Percentiles rank a stretch among this genome's conserved stretches.
phyloP scores from a whole-genome alignment of 139 green algal genomes.

The Ostreobium quekettii region DNA sequence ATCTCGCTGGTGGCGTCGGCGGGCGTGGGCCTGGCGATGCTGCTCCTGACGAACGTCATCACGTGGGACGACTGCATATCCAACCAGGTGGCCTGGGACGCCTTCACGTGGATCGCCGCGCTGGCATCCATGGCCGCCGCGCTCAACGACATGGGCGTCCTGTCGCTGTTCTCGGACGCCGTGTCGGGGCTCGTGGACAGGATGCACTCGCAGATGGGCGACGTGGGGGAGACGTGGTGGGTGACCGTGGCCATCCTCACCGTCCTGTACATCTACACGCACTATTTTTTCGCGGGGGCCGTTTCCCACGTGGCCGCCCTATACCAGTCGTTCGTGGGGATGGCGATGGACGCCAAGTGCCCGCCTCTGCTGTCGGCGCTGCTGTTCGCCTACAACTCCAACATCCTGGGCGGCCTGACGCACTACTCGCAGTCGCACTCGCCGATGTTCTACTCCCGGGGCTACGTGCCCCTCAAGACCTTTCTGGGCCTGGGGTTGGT shows the following conservation, averaged over 20 bases:
- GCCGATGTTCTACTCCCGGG: slow-evolving; percentile 86
- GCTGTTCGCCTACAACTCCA: slow-evolving; percentile 77
- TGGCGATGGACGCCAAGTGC: slow-evolving; percentile 81
- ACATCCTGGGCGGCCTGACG: slow-evolving; percentile 98
- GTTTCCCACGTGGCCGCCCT: slow-evolving; percentile 99
- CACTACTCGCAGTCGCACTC: slow-evolving; percentile 97
- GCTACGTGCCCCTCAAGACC: slow-evolving; percentile 68
- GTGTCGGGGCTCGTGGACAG: slow-evolving; percentile 57
- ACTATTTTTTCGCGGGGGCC: slow-evolving; percentile 97
- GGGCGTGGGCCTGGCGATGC: slow-evolving; percentile 84
- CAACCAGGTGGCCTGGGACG: slow-evolving; percentile 92
- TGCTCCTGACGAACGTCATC: slow-evolving; percentile 84
- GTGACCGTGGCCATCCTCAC: slow-evolving; percentile 81
- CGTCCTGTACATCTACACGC: slow-evolving; percentile 98
- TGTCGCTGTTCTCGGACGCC: slow-evolving; percentile 87
- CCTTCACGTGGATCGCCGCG: slow-evolving; percentile 96
- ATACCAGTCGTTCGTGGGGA: slow-evolving; percentile 98
- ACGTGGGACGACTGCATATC: slow-evolving; percentile 51
- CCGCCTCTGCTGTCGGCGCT: slow-evolving; percentile 54
- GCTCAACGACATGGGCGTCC: slow-evolving; percentile 98
- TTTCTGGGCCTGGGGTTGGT: slow-evolving; percentile 91
- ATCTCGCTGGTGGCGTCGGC: slow-evolving; percentile 90
- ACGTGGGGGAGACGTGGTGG: slow-evolving; percentile 89
- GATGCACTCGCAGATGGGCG: no score
- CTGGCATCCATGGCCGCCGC: slow-evolving; percentile 95